Conservation (phyloP, 345 rosid genomes). For the Citropsis articulata region DNA sequence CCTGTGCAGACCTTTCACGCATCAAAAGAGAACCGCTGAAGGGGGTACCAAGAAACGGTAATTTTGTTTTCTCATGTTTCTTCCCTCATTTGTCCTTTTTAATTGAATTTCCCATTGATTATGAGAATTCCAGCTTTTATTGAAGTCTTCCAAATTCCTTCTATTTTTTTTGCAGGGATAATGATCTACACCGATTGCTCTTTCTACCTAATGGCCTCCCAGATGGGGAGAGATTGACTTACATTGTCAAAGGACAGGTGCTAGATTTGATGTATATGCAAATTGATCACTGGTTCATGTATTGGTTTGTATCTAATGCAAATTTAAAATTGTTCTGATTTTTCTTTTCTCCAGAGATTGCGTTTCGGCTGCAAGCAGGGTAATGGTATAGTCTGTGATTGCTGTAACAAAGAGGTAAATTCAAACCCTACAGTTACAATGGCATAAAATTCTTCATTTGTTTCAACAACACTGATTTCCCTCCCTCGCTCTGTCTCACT, state of each 20-base stretch:
- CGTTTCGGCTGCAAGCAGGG: conserved; percentile 84
- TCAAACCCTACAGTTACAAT: not conserved
- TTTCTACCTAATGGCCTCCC: conserved; percentile 97
- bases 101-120: not conserved
- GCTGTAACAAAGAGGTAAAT: conserved; percentile 79
- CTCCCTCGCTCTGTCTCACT: not conserved
- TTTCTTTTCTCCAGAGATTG: conserved; percentile 43
- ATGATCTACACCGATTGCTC: conserved; percentile 85
- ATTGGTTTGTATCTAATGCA: not conserved
- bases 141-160: conserved; percentile 7
- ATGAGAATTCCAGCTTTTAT: not conserved
- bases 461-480: not conserved
- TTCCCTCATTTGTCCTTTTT: not conserved
- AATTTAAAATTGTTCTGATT: conserved; percentile 1
- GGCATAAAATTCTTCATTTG: conserved; percentile 1
- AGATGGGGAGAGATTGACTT: conserved; percentile 87
- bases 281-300: conserved; percentile 10
- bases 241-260: conserved; percentile 88
- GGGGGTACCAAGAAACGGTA: conserved; percentile 74
- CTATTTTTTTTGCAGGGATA: conserved; percentile 58
- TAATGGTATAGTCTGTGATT: conserved; percentile 77
- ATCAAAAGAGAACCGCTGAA: conserved; percentile 62
- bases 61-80: conserved; percentile 12
- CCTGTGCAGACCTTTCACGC: conserved; percentile 44
- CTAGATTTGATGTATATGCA: conserved; percentile 3